A percentile compares a stretch with the other conserved stretches of the same genome.
Evolutionary conservation across 768 basidiomycete species (phyloP).

Genomic region (Pisolithus tinctorius): DNA sequence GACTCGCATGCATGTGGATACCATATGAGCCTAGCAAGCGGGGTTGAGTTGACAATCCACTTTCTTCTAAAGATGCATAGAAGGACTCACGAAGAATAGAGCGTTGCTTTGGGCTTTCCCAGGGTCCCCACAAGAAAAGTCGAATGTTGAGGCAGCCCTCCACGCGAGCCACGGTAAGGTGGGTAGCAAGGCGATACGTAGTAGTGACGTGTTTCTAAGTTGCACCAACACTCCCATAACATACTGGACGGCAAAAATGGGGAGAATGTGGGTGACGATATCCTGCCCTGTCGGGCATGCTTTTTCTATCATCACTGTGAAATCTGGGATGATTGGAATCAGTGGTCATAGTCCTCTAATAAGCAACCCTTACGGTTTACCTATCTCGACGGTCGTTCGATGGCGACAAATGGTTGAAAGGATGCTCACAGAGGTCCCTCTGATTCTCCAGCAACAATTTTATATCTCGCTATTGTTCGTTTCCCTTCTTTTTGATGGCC

Average conservation of each 20-base stretch:
- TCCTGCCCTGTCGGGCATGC: slow-evolving; percentile 11
- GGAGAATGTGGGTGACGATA: slow-evolving; percentile 33
- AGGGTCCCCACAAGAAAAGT: slow-evolving; percentile 15
- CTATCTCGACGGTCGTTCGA: too few species aligned
- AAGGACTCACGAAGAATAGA: slow-evolving; percentile 14
- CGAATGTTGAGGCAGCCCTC: slow-evolving; percentile 26
- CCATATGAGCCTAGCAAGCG: slow-evolving; percentile 10
- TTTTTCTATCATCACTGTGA: slow-evolving; percentile 4
- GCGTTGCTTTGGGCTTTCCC: slow-evolving; percentile 10
- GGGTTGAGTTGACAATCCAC: not conserved
- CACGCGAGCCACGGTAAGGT: slow-evolving; percentile 38
- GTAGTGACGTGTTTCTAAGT: slow-evolving; percentile 29
- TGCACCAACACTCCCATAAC: slow-evolving; percentile 47
- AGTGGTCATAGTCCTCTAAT: too few species aligned
- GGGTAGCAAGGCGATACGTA: slow-evolving; percentile 46
- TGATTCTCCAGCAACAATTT: too few species aligned
- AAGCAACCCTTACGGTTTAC: too few species aligned
- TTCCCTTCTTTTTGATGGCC: too few species aligned
- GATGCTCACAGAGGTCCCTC: too few species aligned
- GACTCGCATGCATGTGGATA: slow-evolving; percentile 10
- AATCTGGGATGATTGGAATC: not conserved
- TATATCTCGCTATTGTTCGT: too few species aligned
- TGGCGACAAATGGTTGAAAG: too few species aligned
- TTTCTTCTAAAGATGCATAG: not conserved
- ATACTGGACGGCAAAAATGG: slow-evolving; percentile 42